phyloP scores from a whole-genome alignment of 768 basidiomycete species.

The Gelatoporia subvermispora region DNA sequence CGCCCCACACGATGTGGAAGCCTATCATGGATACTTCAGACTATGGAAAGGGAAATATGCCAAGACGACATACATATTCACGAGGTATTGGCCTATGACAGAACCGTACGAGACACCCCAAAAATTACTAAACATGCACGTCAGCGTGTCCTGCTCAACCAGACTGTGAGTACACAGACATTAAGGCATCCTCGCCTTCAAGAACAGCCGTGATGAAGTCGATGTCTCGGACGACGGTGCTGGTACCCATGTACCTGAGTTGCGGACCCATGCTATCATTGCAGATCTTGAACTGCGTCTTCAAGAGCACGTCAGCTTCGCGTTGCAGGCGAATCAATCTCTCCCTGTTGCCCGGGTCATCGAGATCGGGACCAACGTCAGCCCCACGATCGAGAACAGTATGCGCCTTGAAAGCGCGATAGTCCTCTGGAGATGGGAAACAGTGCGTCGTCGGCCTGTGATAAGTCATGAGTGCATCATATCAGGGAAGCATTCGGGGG shows the following conservation, averaged over 20 bases:
- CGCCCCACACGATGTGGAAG: constrained; percentile 26
- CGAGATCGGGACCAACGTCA: constrained; percentile 20
- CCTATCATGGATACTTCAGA: constrained; percentile 7
- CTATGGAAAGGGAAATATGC: background rate
- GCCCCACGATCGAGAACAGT: constrained; percentile 22
- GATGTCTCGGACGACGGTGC: constrained; percentile 28
- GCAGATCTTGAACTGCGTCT: constrained; percentile 24
- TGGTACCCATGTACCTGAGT: constrained; percentile 27
- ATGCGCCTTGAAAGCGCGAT: constrained; percentile 21
- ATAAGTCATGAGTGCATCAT: too few relatives aligned
- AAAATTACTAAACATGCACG: constrained; percentile 20
- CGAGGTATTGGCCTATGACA: constrained; percentile 27
- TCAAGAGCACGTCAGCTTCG: constrained; percentile 17
- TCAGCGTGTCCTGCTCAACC: background rate
- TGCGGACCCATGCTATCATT: constrained; percentile 22
- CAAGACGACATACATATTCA: constrained; percentile 23
- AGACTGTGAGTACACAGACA: constrained; percentile 11
- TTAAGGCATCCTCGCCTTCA: constrained; percentile 23
- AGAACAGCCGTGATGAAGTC: constrained; percentile 23
- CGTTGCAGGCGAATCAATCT: constrained; percentile 19
- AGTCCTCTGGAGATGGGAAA: constrained; percentile 18
- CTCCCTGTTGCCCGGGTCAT: constrained; percentile 13
- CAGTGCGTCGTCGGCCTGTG: constrained; percentile 21
- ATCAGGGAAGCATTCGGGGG: too few relatives aligned
- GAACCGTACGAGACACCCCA: constrained; percentile 29